Base-by-base conservation (phyloP, 1,139 yeast species). In the Suhomyces bolitotheri region DNA sequence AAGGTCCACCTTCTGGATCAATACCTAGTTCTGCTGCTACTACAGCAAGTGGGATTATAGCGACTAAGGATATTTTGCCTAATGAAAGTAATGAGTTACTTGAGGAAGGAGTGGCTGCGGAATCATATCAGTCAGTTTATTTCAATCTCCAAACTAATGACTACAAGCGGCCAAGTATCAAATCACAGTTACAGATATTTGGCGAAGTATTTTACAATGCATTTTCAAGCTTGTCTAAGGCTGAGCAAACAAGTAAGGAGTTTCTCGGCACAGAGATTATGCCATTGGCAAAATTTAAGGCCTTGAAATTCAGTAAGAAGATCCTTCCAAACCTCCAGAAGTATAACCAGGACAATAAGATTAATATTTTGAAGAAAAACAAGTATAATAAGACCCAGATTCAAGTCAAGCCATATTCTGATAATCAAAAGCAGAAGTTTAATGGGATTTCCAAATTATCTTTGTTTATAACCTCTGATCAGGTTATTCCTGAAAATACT, bases 391-490 rank as follows among this genome's bases (percentile, higher is more conserved):
- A 55, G 29, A 52, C 64, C 0, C 43, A 51, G 4, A 52, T 69
- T 7, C 66, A 62, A 41, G 75, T 71, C 4, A 75, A 70, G 48
- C 60, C 71, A 2, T 70, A 76, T 34, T 62, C 76, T 1, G 87
- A 80, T 35, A 73, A 71, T 38, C 71, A 75, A 25, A 78, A 79
- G 45, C 76, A 76, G 38, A 78, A 78, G 50, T 87, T 84, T 48
- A 77, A 79, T 29, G 96, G 96, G 0, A 75, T 86, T 30, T 72
- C 86, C 2, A 80, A 79, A 45, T 58, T 82, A 33, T 89, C 94
- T 0, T 64, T 90, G 13, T 82, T 76, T 46, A 53, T 82, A 2
- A 56, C 60, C 1, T 36, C 49, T 7, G 50, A 50, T 4, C 35
- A 45, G 16, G 43, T 62, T 1, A 56, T 79, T 1, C 71, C 78